Conservation (phyloP, 2,329 filamentous ascomycete genomes). For the Aspergillus pseudoterreus region DNA sequence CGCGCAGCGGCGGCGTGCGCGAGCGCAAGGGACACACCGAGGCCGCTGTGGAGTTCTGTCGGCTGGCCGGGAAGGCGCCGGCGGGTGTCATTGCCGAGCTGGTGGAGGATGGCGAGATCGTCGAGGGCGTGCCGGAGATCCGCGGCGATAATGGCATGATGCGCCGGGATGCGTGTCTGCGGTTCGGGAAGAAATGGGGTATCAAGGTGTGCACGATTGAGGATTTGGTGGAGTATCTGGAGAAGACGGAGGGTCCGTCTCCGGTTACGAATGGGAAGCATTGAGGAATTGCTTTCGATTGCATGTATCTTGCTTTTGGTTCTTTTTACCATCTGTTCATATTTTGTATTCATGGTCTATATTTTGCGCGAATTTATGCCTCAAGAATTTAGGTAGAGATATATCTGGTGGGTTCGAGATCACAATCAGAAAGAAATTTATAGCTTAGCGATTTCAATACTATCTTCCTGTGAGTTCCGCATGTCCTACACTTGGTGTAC, state of each 20-base stretch:
- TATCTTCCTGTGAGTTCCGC: no score
- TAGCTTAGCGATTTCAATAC: neutral
- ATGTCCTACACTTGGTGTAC: neutral
- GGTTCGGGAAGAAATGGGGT: constrained; percentile 83
- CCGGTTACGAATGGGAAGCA: constrained; percentile 32
- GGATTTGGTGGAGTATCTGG: constrained; percentile 75
- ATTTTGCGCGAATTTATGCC: neutral
- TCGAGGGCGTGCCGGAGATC: constrained; percentile 64
- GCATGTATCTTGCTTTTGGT: constrained; percentile 2
- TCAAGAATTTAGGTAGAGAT: neutral
- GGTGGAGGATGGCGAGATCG: constrained; percentile 76
- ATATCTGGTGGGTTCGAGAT: neutral
- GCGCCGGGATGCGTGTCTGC: constrained; percentile 79
- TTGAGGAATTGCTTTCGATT: constrained; percentile 16
- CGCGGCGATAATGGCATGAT: constrained; percentile 76
- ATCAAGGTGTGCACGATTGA: constrained; percentile 95
- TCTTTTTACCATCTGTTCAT: neutral
- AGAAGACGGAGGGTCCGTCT: constrained; percentile 58
- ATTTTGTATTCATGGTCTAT: neutral
- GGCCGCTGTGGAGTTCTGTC: constrained; percentile 85
- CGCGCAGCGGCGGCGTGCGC: constrained; percentile 74
- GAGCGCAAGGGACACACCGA: constrained; percentile 85
- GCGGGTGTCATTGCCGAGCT: constrained; percentile 88
- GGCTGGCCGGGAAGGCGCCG: constrained; percentile 69
- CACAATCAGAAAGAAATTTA: neutral